phyloP scores from a whole-genome alignment of 192 early-diverging fungal genomes.

The Umbelopsis sp. region DNA sequence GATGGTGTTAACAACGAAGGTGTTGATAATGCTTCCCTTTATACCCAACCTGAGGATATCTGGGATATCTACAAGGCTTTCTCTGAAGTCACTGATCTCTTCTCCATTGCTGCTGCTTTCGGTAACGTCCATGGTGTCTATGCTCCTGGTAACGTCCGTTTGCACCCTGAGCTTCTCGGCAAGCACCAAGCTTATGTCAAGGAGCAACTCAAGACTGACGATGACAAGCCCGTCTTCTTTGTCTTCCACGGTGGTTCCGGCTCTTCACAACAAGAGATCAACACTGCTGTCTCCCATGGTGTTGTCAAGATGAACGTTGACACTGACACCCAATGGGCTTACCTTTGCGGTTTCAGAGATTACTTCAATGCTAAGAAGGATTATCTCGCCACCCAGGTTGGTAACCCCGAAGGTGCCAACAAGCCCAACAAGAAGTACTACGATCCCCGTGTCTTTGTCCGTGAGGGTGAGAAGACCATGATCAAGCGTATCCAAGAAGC shows the following conservation, averaged over 20 bases:
- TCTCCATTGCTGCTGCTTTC: constrained; percentile 86
- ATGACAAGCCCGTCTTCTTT: constrained; percentile 86
- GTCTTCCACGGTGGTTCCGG: constrained; percentile 99
- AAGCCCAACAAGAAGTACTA: constrained; percentile 99
- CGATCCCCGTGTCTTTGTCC: constrained; percentile 93
- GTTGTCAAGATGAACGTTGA: constrained; percentile 99
- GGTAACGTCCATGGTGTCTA: constrained; percentile 74
- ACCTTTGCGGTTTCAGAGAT: constrained; percentile 84
- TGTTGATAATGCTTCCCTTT: constrained; percentile 83
- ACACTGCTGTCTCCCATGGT: constrained; percentile 44
- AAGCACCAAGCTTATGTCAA: constrained; percentile 87
- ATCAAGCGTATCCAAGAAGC: constrained; percentile 78
- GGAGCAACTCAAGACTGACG: constrained; percentile 58
- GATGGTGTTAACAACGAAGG: constrained; percentile 94
- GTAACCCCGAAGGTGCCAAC: constrained; percentile 92
- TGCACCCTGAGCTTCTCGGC: constrained; percentile 89
- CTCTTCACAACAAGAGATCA: constrained; percentile 35
- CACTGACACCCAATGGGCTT: constrained; percentile 98
- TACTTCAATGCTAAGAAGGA: constrained; percentile 89
- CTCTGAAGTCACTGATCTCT: constrained; percentile 76
- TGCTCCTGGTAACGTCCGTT: constrained; percentile 94
- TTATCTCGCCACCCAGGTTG: constrained; percentile 90
- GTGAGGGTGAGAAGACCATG: constrained; percentile 90
- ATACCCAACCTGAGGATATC: constrained; percentile 93
- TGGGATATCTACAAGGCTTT: constrained; percentile 91